phyloP scores from a whole-genome alignment of 129 eudicot genomes.

The Arctium lappa region DNA sequence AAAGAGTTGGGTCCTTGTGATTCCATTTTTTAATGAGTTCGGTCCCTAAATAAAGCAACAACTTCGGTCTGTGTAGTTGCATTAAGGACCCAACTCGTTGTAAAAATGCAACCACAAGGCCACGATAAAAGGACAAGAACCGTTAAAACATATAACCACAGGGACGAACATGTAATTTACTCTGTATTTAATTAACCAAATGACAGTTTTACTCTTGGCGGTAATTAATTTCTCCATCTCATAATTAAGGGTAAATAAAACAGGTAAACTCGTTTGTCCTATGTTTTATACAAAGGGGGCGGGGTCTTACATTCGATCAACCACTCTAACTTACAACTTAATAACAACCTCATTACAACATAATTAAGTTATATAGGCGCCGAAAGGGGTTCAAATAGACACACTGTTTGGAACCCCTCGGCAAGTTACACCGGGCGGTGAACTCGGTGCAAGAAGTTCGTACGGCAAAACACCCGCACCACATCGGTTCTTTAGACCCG shows the following conservation, averaged over 20 bases:
- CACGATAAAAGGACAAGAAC: no score
- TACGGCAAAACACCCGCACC: slow-evolving; percentile 95
- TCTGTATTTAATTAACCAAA: neutral
- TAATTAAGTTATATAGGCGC: neutral
- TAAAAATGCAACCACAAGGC: no score
- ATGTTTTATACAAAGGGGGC: neutral
- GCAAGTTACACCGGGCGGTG: slow-evolving; percentile 84
- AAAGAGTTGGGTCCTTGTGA: no score
- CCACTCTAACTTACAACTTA: neutral
- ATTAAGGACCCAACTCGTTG: no score
- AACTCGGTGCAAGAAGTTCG: slow-evolving; percentile 84
- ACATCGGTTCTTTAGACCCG: slow-evolving; percentile 64
- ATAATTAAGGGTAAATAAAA: neutral
- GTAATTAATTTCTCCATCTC: neutral
- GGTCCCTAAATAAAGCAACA: no score
- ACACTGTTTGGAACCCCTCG: slow-evolving; percentile 95
- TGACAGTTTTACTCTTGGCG: neutral
- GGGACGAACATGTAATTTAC: no score
- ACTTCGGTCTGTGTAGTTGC: no score
- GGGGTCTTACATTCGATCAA: neutral
- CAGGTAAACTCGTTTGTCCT: neutral
- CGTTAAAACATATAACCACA: no score
- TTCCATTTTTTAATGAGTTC: no score
- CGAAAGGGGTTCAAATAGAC: slow-evolving; percentile 37
- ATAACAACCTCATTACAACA: neutral